phyloP scores from a whole-genome alignment of 1,139 yeast species.

The Geotrichum phurueaensis region DNA sequence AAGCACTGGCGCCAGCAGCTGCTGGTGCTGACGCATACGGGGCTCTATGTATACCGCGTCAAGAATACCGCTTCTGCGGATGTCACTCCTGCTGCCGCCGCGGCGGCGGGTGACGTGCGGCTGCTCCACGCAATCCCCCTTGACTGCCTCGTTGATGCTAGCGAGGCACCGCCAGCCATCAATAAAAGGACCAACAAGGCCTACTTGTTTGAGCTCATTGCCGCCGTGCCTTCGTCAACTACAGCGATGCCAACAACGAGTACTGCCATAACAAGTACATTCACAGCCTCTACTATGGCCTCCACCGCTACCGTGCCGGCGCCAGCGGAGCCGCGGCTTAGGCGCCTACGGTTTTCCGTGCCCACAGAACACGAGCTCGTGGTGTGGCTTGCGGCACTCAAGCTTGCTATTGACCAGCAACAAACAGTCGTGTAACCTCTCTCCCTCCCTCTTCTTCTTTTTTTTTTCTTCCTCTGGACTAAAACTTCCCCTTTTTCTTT shows the following conservation, averaged over 20 bases:
- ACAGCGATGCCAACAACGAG: slow-evolving; percentile 24
- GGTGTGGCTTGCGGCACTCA: slow-evolving; percentile 47
- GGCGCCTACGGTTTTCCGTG: slow-evolving; percentile 43
- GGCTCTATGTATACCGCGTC: background rate
- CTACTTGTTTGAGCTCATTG: slow-evolving; percentile 34
- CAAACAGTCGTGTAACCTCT: background rate
- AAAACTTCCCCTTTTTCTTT: background rate
- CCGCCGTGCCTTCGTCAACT: slow-evolving; percentile 31
- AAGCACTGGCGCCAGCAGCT: background rate
- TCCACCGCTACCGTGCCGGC: too few species aligned
- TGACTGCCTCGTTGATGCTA: background rate
- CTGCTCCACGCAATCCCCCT: background rate
- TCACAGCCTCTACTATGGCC: too few species aligned
- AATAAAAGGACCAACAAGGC: background rate
- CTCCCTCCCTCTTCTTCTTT: background rate
- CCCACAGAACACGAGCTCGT: slow-evolving; percentile 45
- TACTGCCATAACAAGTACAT: too few species aligned
- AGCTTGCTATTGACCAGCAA: slow-evolving; percentile 22
- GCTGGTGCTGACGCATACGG: background rate
- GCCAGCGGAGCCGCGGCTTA: too few species aligned
- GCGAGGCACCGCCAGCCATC: background rate
- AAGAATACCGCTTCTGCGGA: background rate
- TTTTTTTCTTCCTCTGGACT: too few species aligned
- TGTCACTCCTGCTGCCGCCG: background rate
- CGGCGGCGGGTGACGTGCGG: background rate